These are phyloP conservation scores for Tuber indicum DNA, from an alignment of 495 filamentous ascomycete species.

Conservation along the genomic window DNA sequence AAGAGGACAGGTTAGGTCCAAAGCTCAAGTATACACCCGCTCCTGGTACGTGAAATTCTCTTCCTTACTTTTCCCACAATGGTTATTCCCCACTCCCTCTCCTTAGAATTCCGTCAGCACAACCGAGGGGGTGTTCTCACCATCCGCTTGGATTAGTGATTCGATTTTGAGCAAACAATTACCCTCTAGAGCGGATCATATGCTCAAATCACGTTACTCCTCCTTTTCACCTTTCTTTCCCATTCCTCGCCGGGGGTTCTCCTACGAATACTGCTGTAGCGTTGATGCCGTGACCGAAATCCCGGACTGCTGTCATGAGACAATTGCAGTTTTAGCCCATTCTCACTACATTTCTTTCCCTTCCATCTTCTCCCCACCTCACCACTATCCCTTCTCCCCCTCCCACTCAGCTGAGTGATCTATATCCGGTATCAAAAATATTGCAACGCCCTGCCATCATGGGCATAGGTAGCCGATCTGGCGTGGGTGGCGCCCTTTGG, in stretches of 20 bases:
- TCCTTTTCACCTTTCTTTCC: neutral
- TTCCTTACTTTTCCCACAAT: constrained; percentile 23
- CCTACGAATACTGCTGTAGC: neutral
- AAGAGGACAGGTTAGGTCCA: constrained; percentile 40
- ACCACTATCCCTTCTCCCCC: neutral
- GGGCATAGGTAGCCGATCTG: neutral
- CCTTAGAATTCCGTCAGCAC: constrained; percentile 11
- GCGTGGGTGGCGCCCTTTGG: neutral
- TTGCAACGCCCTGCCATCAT: neutral
- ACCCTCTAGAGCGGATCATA: constrained; percentile 11
- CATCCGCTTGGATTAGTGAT: constrained; percentile 12
- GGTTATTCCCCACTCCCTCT: constrained; percentile 27
- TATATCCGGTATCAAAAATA: neutral
- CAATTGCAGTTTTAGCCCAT: neutral
- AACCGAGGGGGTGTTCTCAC: constrained; percentile 24
- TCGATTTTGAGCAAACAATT: constrained; percentile 15
- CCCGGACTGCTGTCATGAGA: neutral
- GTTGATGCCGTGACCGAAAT: neutral
- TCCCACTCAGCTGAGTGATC: neutral
- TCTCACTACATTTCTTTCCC: neutral
- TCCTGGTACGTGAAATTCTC: constrained; percentile 33
- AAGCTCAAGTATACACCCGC: constrained; percentile 42
- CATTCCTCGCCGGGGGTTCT: neutral
- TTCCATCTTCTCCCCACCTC: neutral
- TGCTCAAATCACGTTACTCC: constrained; percentile 6